Evolutionary conservation across 257 asterid genomes (phyloP).

Genomic region (Nicotiana knightiana): DNA sequence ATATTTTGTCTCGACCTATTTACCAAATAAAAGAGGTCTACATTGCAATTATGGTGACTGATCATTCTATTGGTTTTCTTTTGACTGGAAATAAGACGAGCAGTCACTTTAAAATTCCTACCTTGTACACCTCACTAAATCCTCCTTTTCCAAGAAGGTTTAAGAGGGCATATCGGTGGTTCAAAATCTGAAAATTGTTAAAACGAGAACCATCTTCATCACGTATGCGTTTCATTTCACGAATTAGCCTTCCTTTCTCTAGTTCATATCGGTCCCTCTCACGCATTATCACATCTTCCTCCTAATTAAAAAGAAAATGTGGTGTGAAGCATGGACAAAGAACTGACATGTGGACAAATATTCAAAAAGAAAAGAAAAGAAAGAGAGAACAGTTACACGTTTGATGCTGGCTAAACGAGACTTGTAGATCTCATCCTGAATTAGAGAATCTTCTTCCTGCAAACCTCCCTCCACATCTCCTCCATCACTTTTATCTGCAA

Average conservation of each 20-base stretch:
- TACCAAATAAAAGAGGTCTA: background rate
- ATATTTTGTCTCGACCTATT: slow-evolving; percentile 16
- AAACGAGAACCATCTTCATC: slow-evolving; percentile 98
- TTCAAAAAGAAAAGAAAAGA: slow-evolving; percentile 1
- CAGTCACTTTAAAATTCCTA: slow-evolving; percentile 12
- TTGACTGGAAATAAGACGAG: background rate
- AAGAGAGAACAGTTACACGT: slow-evolving; percentile 42
- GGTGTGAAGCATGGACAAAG: background rate
- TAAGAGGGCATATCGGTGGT: slow-evolving; percentile 90
- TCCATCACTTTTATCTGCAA: slow-evolving; percentile 71
- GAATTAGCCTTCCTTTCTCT: slow-evolving; percentile 93
- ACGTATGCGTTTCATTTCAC: slow-evolving; percentile 97
- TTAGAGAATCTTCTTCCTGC: slow-evolving; percentile 70
- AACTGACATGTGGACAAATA: background rate
- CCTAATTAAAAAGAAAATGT: slow-evolving; percentile 33
- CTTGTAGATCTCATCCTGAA: slow-evolving; percentile 87
- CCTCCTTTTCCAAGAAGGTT: slow-evolving; percentile 99
- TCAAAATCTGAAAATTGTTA: slow-evolving; percentile 90
- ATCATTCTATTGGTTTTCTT: background rate
- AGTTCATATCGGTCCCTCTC: slow-evolving; percentile 93
- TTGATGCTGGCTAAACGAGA: slow-evolving; percentile 92
- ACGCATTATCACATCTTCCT: slow-evolving; percentile 87
- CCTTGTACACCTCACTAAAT: slow-evolving; percentile 99
- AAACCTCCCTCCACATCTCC: slow-evolving; percentile 62
- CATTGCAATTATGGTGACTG: background rate